Conservation (phyloP, 768 basidiomycete species). For the Lentinula sp. region DNA sequence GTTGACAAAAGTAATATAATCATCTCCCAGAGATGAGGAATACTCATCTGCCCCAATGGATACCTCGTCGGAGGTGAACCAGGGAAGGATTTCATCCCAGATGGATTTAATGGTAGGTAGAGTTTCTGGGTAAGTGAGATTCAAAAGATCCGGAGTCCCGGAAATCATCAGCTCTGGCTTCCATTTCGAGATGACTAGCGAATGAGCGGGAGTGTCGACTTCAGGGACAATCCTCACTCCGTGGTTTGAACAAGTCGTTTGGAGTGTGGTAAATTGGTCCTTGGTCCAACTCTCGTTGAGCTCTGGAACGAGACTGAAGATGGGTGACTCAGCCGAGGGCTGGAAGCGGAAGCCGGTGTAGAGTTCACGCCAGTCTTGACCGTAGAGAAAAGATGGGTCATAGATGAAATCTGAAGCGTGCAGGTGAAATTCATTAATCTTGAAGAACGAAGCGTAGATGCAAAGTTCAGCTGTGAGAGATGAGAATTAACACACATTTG, state of each 20-base stretch:
- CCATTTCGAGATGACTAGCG: conserved; percentile 39
- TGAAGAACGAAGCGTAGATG: conserved; percentile 38
- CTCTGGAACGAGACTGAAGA: conserved; percentile 27
- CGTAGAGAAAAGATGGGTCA: conserved; percentile 4
- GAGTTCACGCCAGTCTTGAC: conserved; percentile 30
- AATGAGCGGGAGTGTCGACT: conserved; percentile 38
- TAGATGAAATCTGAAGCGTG: conserved; percentile 33
- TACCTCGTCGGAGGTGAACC: conserved; percentile 32
- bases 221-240: conserved; percentile 36
- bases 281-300: conserved; percentile 35
- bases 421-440: conserved; percentile 35
- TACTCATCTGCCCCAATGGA: conserved; percentile 45
- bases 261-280: conserved; percentile 23
- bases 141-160: conserved; percentile 27
- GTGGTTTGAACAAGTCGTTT: conserved; percentile 27
- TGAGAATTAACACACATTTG: not conserved
- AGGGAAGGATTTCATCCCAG: conserved; percentile 34
- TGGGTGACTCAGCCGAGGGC: conserved; percentile 24
- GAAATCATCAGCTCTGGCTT: conserved; percentile 31
- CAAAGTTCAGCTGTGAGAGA: conserved; percentile 29
- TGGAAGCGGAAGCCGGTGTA: conserved; percentile 37
- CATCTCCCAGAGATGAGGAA: conserved; percentile 26
- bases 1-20: conserved; percentile 37
- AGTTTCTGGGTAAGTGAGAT: conserved; percentile 33
- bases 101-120: conserved; percentile 35